Evolutionary conservation across 768 basidiomycete genomes (phyloP).

Genomic region (Podaxis mareebaensis): DNA sequence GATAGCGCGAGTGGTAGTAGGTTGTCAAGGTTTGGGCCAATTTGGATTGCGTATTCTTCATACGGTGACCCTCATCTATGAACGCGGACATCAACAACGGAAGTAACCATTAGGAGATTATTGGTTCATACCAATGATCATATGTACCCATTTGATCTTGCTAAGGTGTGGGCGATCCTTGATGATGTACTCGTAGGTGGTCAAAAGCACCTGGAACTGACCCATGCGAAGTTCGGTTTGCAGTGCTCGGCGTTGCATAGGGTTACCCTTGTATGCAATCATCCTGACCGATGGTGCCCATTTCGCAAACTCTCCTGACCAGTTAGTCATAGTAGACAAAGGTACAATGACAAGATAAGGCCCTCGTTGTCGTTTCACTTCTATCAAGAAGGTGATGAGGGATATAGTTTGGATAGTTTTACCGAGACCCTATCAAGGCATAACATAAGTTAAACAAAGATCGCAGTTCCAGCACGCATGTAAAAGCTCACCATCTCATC

Average conservation of each 20-base stretch:
- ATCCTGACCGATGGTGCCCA: slow-evolving; percentile 86
- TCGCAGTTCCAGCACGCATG: slow-evolving; percentile 1
- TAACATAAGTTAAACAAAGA: not conserved
- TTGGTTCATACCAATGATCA: slow-evolving; percentile 80
- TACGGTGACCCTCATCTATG: slow-evolving; percentile 92
- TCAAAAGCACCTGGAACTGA: slow-evolving; percentile 90
- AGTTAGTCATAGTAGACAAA: slow-evolving; percentile 95
- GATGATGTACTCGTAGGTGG: slow-evolving; percentile 98
- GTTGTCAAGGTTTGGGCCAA: slow-evolving; percentile 87
- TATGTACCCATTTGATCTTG: slow-evolving; percentile 95
- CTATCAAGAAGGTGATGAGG: slow-evolving; percentile 92
- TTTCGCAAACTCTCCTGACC: slow-evolving; percentile 95
- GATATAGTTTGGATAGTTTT: slow-evolving; percentile 97
- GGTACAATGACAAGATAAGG: slow-evolving; percentile 96
- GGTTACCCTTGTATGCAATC: slow-evolving; percentile 92
- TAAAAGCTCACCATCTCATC: slow-evolving; percentile 78
- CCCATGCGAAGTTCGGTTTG: slow-evolving; percentile 77
- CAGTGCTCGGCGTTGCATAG: slow-evolving; percentile 73
- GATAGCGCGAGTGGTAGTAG: slow-evolving; percentile 90
- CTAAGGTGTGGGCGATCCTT: slow-evolving; percentile 89
- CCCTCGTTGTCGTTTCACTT: slow-evolving; percentile 85
- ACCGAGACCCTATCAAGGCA: slow-evolving; percentile 73
- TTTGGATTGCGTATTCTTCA: slow-evolving; percentile 95
- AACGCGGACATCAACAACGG: slow-evolving; percentile 7
- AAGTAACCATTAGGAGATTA: not conserved